Conservation (phyloP, 805 yeast genomes). For the Pichia cabralensis region DNA sequence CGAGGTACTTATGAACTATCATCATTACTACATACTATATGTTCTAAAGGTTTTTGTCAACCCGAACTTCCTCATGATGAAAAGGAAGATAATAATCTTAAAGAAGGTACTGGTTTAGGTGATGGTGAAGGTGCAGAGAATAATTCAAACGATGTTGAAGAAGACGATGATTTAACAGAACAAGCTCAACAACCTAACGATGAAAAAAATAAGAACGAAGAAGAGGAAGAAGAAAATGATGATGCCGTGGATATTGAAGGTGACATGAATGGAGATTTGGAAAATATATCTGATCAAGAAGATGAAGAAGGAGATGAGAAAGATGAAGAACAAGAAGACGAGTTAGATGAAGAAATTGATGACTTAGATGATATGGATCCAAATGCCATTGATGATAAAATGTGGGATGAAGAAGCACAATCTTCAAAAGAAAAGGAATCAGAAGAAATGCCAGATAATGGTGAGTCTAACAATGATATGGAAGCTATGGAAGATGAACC, state of each 20-base stretch:
- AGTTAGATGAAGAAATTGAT: constrained; percentile 81
- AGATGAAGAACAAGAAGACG: constrained; percentile 56
- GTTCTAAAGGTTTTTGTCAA: constrained; percentile 83
- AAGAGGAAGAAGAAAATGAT: constrained; percentile 60
- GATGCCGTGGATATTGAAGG: constrained; percentile 94
- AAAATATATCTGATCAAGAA: constrained; percentile 52
- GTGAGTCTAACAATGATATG: constrained; percentile 32
- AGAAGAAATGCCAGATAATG: constrained; percentile 54
- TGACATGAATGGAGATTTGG: constrained; percentile 91
- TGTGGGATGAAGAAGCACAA: constrained; percentile 93
- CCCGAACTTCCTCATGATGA: constrained; percentile 72
- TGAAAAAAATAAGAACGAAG: constrained; percentile 59
- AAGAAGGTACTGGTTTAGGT: constrained; percentile 94
- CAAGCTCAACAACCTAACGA: constrained; percentile 62
- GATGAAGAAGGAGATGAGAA: constrained; percentile 39
- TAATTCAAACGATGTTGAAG: constrained; percentile 76
- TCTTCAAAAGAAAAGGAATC: constrained; percentile 77
- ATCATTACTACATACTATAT: constrained; percentile 44
- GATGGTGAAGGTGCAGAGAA: constrained; percentile 67
- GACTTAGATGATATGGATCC: constrained; percentile 87
- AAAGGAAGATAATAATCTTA: constrained; percentile 46
- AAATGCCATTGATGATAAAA: constrained; percentile 89
- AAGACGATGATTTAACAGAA: constrained; percentile 83
- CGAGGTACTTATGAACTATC: constrained; percentile 55
- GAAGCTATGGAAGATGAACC: constrained; percentile 29